Percentiles rank a stretch among this genome's conserved stretches.
Evolutionary conservation across 2,329 filamentous ascomycete species (phyloP).

Genomic region (Aspergillus viridinutans): DNA sequence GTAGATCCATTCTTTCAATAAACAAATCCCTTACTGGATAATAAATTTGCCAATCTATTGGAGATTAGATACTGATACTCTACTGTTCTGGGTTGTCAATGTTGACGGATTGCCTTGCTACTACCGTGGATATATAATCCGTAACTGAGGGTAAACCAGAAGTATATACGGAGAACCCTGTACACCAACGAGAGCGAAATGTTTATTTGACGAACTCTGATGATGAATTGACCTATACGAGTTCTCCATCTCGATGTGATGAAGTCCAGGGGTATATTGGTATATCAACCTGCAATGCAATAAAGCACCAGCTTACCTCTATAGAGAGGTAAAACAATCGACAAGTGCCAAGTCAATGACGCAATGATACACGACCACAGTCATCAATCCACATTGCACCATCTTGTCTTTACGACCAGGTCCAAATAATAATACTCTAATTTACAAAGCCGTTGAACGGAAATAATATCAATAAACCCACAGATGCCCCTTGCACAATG

Average conservation of each 20-base stretch:
- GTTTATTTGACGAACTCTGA: neutral
- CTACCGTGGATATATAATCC: neutral
- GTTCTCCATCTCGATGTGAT: neutral
- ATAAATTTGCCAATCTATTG: neutral
- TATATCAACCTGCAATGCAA: neutral
- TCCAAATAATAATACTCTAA: neutral
- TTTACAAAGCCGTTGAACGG: neutral
- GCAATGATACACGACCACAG: neutral
- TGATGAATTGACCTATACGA: neutral
- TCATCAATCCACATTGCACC: neutral
- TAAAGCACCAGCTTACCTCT: neutral
- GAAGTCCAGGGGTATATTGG: neutral
- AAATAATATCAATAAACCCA: neutral
- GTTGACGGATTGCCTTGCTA: neutral
- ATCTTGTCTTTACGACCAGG: neutral
- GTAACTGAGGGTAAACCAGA: neutral
- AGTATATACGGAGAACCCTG: neutral
- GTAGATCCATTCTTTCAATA: neutral
- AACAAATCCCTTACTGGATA: neutral
- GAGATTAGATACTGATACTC: neutral
- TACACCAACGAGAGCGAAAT: neutral
- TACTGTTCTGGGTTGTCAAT: neutral
- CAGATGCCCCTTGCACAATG: slow-evolving; percentile 18
- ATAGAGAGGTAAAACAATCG: neutral
- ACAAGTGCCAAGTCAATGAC: neutral